Percentiles rank a stretch among this genome's conserved stretches.
Evolutionary conservation across 2,329 filamentous ascomycete genomes (phyloP).

Genomic region (Rhynchosporium graminicola): DNA sequence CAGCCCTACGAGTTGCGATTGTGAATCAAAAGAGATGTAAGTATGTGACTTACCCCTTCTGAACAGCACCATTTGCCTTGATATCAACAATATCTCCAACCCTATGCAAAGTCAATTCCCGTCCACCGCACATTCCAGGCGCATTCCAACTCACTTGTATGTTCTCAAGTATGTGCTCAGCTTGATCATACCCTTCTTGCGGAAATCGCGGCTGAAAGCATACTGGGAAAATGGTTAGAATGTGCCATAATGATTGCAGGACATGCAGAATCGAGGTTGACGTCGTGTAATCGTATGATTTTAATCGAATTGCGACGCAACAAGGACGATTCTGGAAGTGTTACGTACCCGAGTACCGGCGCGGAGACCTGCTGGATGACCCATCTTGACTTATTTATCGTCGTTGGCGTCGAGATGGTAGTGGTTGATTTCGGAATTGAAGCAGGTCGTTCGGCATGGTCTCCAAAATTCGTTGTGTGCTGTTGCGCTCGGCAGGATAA

Average conservation of each 20-base stretch:
- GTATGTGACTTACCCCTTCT: conserved; percentile 79
- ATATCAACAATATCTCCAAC: conserved; percentile 99
- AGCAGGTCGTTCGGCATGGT: neutral
- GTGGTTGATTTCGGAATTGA: neutral
- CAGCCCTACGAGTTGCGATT: neutral
- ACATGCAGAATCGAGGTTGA: neutral
- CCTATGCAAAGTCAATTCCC: conserved; percentile 55
- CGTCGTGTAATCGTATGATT: neutral
- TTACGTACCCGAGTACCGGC: conserved; percentile 77
- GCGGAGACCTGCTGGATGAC: conserved; percentile 81
- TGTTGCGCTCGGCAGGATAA: neutral
- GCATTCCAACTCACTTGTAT: conserved; percentile 70
- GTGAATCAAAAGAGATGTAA: conserved; percentile 20
- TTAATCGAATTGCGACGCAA: neutral
- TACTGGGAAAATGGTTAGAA: conserved; percentile 45
- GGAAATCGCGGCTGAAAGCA: conserved; percentile 82
- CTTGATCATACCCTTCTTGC: conserved; percentile 91
- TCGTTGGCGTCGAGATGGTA: conserved; percentile 5
- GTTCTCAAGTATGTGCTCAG: conserved; percentile 92
- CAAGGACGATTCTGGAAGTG: neutral
- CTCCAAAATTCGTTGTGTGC: conserved; percentile 8
- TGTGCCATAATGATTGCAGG: conserved; percentile 2
- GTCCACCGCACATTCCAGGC: neutral
- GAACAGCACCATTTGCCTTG: conserved; percentile 96
- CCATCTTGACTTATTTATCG: conserved; percentile 43